Percentiles rank a stretch among this genome's conserved stretches.
These are phyloP conservation scores for Pinus taeda DNA, from an alignment of 75 land plant genomes.

Conservation along the genomic window DNA sequence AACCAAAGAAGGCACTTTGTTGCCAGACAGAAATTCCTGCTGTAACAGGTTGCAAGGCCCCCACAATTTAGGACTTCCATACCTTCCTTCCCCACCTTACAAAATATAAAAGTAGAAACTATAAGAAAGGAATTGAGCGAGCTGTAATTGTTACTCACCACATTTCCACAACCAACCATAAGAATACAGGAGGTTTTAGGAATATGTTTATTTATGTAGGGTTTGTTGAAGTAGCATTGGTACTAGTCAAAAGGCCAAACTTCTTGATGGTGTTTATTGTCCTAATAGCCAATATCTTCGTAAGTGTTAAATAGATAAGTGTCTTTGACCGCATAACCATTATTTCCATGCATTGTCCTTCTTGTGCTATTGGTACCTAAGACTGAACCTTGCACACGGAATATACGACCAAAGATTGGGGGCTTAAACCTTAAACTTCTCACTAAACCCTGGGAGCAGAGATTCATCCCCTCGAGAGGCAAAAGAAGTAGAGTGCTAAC, in stretches of 20 bases:
- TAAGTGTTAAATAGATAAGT: constrained; percentile 41
- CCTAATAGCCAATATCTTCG: constrained; percentile 89
- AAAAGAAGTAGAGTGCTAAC: no score
- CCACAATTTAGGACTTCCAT: not conserved
- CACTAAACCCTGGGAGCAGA: no score
- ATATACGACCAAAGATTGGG: no score
- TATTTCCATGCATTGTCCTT: not conserved
- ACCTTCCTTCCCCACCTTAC: not conserved
- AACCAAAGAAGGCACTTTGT: not conserved
- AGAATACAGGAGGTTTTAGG: constrained; percentile 57
- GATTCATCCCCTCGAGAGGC: no score
- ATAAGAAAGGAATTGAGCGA: constrained; percentile 2
- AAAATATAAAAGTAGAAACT: no score
- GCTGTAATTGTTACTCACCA: constrained; percentile 39
- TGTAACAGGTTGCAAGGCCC: no score
- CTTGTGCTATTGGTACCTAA: no score
- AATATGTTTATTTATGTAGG: constrained; percentile 57
- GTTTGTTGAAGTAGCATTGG: constrained; percentile 75
- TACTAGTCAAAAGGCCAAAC: constrained; percentile 87
- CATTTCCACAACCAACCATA: constrained; percentile 96
- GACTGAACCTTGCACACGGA: no score
- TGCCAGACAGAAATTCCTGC: not conserved
- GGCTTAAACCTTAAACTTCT: no score
- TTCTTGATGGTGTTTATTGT: constrained; percentile 66
- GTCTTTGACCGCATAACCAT: constrained; percentile 16